Percentiles rank a stretch among this genome's conserved stretches.
phyloP scores from a whole-genome alignment of 345 rosid species.

The thale cress (Arabidopsis thaliana) region TAIR10.1 NC_003076.8:21912501-21913000 shows the following conservation, averaged over 20 bases:
- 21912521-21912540: constrained; percentile 71
- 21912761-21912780: background rate
- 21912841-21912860: background rate
- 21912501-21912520: constrained; percentile 74
- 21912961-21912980: constrained; percentile 10
- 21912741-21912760: background rate
- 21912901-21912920: background rate
- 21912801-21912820: background rate
- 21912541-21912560: constrained; percentile 72
- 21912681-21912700: background rate
- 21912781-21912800: too few relatives aligned
- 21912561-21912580: constrained; percentile 57
- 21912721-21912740: background rate
- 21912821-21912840: background rate
- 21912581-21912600: constrained; percentile 16
- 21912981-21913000: background rate
- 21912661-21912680: background rate
- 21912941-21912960: background rate
- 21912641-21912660: background rate
- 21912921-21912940: background rate
- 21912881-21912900: too few relatives aligned
- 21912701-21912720: constrained; percentile 15
- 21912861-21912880: too few relatives aligned
- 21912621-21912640: background rate
- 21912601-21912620: constrained; percentile 24